A percentile compares a stretch with the other conserved stretches of the same genome.
Conservation (phyloP, 805 yeast species). For the Barnettozyma salicaria region DNA sequence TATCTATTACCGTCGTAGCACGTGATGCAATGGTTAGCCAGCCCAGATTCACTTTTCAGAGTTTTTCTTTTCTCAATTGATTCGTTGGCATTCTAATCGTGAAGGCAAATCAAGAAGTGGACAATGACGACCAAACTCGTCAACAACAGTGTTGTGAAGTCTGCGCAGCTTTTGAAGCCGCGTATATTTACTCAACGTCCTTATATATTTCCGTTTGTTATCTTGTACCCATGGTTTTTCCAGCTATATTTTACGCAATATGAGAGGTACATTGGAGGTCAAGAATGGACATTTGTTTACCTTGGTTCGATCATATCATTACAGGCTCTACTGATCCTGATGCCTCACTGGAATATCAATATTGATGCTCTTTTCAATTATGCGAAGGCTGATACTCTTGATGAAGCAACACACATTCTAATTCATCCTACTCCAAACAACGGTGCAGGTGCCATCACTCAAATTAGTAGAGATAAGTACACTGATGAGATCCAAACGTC, state of each 20-base stretch:
- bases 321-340: slow-evolving; percentile 72
- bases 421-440: slow-evolving; percentile 78
- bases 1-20: neutral
- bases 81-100: too few species aligned
- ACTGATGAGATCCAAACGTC: slow-evolving; percentile 59
- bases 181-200: slow-evolving; percentile 57
- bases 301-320: slow-evolving; percentile 66
- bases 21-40: too few species aligned
- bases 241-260: slow-evolving; percentile 63
- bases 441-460: slow-evolving; percentile 78
- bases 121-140: slow-evolving; percentile 40
- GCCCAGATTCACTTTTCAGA: neutral
- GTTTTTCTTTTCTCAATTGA: slow-evolving; percentile 1
- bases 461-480: slow-evolving; percentile 47
- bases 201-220: slow-evolving; percentile 75
- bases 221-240: slow-evolving; percentile 67
- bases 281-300: slow-evolving; percentile 94
- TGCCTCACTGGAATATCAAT: slow-evolving; percentile 90
- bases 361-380: slow-evolving; percentile 69
- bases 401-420: slow-evolving; percentile 65
- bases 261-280: slow-evolving; percentile 77
- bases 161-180: slow-evolving; percentile 71
- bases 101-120: too few species aligned
- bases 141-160: slow-evolving; percentile 63
- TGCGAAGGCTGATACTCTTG: slow-evolving; percentile 41